These are phyloP conservation scores for Alternaria sp. DNA, from an alignment of 2,329 filamentous ascomycete species.

Conservation along the genomic window DNA sequence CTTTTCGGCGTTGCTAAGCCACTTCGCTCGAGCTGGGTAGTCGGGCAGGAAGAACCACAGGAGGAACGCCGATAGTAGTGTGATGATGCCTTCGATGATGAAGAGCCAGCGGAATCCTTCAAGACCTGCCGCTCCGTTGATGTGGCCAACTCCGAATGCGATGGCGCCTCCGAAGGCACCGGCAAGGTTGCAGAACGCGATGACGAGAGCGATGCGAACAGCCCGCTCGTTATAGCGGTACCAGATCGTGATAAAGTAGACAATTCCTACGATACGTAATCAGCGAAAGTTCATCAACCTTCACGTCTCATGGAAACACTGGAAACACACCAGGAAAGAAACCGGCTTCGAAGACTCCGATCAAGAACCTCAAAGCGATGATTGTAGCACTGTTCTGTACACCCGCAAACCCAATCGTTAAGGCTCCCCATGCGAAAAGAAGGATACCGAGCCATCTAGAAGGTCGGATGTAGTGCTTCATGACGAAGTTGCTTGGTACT, in stretches of 20 bases:
- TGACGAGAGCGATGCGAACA: slow-evolving; percentile 58
- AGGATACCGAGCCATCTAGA: slow-evolving; percentile 38
- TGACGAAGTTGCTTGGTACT: slow-evolving; percentile 63
- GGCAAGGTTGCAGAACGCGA: slow-evolving; percentile 52
- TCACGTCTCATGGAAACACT: not conserved
- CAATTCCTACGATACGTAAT: slow-evolving; percentile 11
- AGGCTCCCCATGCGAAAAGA: slow-evolving; percentile 52
- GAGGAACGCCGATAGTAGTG: slow-evolving; percentile 18
- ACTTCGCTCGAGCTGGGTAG: slow-evolving; percentile 55
- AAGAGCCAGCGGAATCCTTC: slow-evolving; percentile 37
- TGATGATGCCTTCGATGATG: slow-evolving; percentile 15
- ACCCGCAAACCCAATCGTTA: slow-evolving; percentile 54
- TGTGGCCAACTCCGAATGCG: slow-evolving; percentile 58
- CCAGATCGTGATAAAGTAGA: slow-evolving; percentile 64
- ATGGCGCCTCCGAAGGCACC: slow-evolving; percentile 61
- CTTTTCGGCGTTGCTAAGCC: slow-evolving; percentile 40
- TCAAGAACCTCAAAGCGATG: slow-evolving; percentile 49
- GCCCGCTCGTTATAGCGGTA: slow-evolving; percentile 62
- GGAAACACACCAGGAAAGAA: slow-evolving; percentile 14
- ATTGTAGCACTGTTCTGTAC: slow-evolving; percentile 50
- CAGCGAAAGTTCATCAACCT: not conserved
- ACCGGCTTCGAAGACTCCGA: slow-evolving; percentile 29
- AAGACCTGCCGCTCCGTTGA: slow-evolving; percentile 41
- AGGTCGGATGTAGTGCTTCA: slow-evolving; percentile 60
- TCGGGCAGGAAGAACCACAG: slow-evolving; percentile 57